Evolutionary conservation across 2,329 filamentous ascomycete genomes (phyloP).

Genomic region (Nemania sp.): DNA sequence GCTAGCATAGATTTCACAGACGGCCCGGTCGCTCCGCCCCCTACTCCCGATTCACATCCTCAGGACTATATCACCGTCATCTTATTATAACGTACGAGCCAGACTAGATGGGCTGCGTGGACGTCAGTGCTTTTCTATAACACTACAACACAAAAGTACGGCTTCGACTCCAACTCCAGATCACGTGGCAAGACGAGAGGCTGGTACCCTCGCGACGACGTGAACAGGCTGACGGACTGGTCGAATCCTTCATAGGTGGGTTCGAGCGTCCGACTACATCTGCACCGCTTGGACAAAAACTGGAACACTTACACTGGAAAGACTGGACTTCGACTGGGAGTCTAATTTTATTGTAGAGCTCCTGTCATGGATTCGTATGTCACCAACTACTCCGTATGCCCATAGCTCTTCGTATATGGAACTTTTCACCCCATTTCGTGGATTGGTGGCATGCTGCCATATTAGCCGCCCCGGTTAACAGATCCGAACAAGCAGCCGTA

Average conservation of each 20-base stretch:
- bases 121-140: neutral
- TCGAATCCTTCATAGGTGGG: too few species aligned
- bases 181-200: too few species aligned
- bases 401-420: neutral
- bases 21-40: slow-evolving; percentile 21
- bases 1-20: slow-evolving; percentile 14
- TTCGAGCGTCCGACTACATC: too few species aligned
- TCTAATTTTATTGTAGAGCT: too few species aligned
- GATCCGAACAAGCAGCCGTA: slow-evolving; percentile 22
- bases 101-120: neutral
- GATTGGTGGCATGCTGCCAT: slow-evolving; percentile 11
- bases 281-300: too few species aligned
- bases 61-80: neutral
- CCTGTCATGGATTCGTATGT: too few species aligned
- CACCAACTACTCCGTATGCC: neutral
- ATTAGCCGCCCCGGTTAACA: slow-evolving; percentile 24
- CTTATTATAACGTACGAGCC: neutral
- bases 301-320: too few species aligned
- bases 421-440: neutral
- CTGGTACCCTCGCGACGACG: too few species aligned
- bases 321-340: too few species aligned
- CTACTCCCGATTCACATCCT: neutral
- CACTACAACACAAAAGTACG: too few species aligned
- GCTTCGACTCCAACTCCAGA: too few species aligned
- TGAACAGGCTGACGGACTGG: too few species aligned